Evolutionary conservation across 1,284 basidiomycete species (phyloP).

Genomic region (Quambalaria eucalypti): DNA sequence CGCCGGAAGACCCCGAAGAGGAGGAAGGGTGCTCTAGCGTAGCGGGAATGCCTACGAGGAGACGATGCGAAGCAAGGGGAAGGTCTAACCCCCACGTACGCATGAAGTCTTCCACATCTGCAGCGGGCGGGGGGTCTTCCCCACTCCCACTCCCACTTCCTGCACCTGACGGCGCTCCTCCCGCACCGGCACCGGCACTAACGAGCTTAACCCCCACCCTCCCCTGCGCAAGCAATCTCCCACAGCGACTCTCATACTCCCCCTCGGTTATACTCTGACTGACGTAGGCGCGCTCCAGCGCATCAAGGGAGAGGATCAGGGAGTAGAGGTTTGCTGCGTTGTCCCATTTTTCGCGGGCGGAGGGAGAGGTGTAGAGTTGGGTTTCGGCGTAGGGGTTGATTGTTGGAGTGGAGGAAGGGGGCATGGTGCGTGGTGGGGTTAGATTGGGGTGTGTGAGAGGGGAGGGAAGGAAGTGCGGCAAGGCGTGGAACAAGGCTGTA

Average conservation of each 20-base stretch:
- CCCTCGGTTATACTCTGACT: conserved; percentile 70
- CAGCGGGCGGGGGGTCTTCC: conserved; percentile 13
- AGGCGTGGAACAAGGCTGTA: too few relatives aligned
- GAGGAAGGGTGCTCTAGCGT: conserved; percentile 73
- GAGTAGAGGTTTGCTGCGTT: conserved; percentile 82
- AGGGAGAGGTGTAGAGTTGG: conserved; percentile 20
- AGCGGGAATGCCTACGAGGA: conserved; percentile 87
- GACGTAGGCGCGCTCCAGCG: conserved; percentile 89
- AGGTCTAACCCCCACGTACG: conserved; percentile 86
- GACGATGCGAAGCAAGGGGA: conserved; percentile 78
- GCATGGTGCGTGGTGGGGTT: too few relatives aligned
- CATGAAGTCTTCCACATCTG: conserved; percentile 63
- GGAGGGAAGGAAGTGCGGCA: too few relatives aligned
- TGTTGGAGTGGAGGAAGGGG: too few relatives aligned
- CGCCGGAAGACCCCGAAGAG: too few relatives aligned
- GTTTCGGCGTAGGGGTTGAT: background rate
- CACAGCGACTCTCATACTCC: conserved; percentile 82
- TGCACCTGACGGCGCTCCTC: too few relatives aligned
- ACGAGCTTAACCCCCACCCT: conserved; percentile 94
- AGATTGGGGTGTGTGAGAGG: too few relatives aligned
- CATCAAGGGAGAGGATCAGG: conserved; percentile 82
- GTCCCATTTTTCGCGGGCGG: conserved; percentile 80
- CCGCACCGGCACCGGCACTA: conserved; percentile 48
- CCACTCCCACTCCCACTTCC: too few relatives aligned
- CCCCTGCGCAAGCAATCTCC: conserved; percentile 81